Evolutionary conservation across 257 asterid genomes (phyloP), one percentile per base, ranked within the genome.

Genomic region (Vinca minor): DNA sequence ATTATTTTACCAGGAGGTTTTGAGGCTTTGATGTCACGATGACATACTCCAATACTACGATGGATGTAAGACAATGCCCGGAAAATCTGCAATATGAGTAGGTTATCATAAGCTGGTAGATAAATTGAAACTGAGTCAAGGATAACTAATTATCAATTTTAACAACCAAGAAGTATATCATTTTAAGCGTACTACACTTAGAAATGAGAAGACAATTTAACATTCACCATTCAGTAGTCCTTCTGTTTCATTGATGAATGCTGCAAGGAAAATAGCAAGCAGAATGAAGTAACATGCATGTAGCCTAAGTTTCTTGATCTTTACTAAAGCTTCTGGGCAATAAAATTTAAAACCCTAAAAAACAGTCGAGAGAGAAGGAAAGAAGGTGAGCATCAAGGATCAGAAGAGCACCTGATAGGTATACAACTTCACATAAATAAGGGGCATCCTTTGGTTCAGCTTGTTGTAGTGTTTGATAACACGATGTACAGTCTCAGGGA

Each of bases 11-110:
- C 96, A 91, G 78, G 69, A 91, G 83, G 71, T 91, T 91, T 72
- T 91, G 98, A 81, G 98, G 96, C 78, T 91, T n/a, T 91, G 82
- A 91, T 91, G 83, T 91, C 98, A 78, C 98, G 85, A 77, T 91
- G 98, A 69, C 96, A 91, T 69, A 91, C 95, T 76, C 95, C 92
- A 71, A 91, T 75, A 61, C 87, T 71, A 44, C 88, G 85, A 79
- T 91, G 96, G 71, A 91, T 86, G 77, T 88, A 91, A 60, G 95
- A 83, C 76, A 91, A 78, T 18, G 98, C 96, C 83, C 98, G 82
- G 79, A 88, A 88, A 59, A 91, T 91, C 98, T 91, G 93, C 74
- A 74, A 65, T 52, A 74, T 39, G 66, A 76, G 67, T 61, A 64
- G 39, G 39, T 53, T 57, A 47, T 60, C 12, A 66, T 35, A 62